Percentiles rank a stretch among this genome's conserved stretches.
phyloP scores from a whole-genome alignment of 1,284 basidiomycete genomes.

The Jaminaea rosea region DNA sequence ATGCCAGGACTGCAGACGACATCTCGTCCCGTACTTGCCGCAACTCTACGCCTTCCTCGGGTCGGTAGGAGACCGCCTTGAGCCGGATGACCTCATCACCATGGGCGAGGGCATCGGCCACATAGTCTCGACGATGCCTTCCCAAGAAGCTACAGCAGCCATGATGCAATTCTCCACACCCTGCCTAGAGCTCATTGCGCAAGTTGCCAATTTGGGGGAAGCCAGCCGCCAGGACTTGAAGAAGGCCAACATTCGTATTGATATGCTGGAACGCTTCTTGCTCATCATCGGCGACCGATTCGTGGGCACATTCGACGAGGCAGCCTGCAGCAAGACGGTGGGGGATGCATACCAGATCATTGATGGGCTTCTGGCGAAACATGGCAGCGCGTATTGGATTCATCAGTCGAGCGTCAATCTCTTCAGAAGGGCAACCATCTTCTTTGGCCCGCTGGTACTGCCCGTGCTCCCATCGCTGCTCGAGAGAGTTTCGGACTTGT shows the following conservation, averaged over 20 bases:
- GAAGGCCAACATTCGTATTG: slow-evolving; percentile 58
- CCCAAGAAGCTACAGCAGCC: slow-evolving; percentile 67
- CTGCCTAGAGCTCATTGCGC: slow-evolving; percentile 49
- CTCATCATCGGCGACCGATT: slow-evolving; percentile 9
- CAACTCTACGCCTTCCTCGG: slow-evolving; percentile 82
- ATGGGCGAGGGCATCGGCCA: slow-evolving; percentile 92
- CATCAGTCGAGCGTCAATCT: slow-evolving; percentile 81
- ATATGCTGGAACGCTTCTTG: slow-evolving; percentile 37
- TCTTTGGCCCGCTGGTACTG: slow-evolving; percentile 66
- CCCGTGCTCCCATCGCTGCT: slow-evolving; percentile 65
- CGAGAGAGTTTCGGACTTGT: slow-evolving; percentile 65
- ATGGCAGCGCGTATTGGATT: slow-evolving; percentile 68
- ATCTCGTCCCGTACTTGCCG: slow-evolving; percentile 81
- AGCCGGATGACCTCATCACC: slow-evolving; percentile 77
- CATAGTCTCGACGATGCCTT: slow-evolving; percentile 82
- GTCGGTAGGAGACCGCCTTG: slow-evolving; percentile 65
- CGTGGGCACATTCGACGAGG: slow-evolving; percentile 55
- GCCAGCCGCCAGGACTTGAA: slow-evolving; percentile 58
- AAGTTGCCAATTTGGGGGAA: neutral
- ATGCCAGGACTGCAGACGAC: slow-evolving; percentile 85
- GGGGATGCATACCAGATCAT: slow-evolving; percentile 74
- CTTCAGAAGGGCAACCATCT: slow-evolving; percentile 69
- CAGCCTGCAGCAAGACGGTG: slow-evolving; percentile 67
- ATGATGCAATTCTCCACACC: slow-evolving; percentile 70
- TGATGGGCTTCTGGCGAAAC: slow-evolving; percentile 68